Percentiles rank a stretch among this genome's conserved stretches.
These are phyloP conservation scores for Graphilbum fragrans DNA, from an alignment of 2,329 filamentous ascomycete genomes.

Conservation along the genomic window DNA sequence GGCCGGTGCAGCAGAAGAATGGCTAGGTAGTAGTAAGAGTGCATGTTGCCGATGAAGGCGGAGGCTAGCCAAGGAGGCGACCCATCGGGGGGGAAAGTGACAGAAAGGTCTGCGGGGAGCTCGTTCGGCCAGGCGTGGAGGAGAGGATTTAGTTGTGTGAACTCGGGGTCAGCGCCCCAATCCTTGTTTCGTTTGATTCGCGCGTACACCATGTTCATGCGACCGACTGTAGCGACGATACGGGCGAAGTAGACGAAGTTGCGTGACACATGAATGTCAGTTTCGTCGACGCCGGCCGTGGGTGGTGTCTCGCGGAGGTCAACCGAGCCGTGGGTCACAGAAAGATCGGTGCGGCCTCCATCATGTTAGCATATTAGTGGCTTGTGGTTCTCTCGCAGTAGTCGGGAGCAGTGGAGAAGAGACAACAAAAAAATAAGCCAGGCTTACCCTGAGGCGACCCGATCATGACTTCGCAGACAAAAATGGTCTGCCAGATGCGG, in stretches of 20 bases:
- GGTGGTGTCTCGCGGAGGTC: slow-evolving; percentile 58
- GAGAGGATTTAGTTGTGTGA: slow-evolving; percentile 66
- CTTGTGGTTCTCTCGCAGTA: background rate
- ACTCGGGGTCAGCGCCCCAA: slow-evolving; percentile 78
- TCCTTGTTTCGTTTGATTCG: slow-evolving; percentile 58
- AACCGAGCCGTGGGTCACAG: slow-evolving; percentile 62
- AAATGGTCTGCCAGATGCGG: slow-evolving; percentile 79
- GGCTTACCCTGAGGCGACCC: slow-evolving; percentile 81
- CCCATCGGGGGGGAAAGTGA: slow-evolving; percentile 67
- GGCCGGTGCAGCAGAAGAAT: slow-evolving; percentile 82
- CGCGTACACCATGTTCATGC: slow-evolving; percentile 64
- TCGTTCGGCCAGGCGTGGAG: slow-evolving; percentile 65
- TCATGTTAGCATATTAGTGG: background rate
- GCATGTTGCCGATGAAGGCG: slow-evolving; percentile 79
- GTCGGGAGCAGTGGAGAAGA: too few species aligned
- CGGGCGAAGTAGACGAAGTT: slow-evolving; percentile 76
- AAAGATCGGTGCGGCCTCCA: slow-evolving; percentile 63
- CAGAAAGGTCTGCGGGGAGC: slow-evolving; percentile 64
- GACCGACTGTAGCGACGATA: slow-evolving; percentile 64
- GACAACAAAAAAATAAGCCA: too few species aligned
- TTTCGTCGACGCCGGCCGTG: slow-evolving; percentile 55
- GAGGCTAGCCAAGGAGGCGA: slow-evolving; percentile 75
- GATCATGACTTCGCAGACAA: slow-evolving; percentile 82
- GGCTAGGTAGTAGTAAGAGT: slow-evolving; percentile 77
- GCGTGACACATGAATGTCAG: slow-evolving; percentile 65